phyloP scores from a whole-genome alignment of 2,329 filamentous ascomycete species.

The Alternaria burnsii region DNA sequence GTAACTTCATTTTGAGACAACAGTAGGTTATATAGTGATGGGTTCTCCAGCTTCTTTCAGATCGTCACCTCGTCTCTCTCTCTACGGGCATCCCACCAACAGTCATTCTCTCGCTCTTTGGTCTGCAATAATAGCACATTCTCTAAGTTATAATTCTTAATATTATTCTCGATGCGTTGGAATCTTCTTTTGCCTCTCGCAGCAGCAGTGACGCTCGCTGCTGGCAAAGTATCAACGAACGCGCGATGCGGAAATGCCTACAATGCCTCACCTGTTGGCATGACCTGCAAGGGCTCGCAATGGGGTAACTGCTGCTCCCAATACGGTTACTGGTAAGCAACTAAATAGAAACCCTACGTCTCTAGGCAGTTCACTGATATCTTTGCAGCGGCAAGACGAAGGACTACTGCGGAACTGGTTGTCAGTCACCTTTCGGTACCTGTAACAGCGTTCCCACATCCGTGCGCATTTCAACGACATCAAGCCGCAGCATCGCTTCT shows the following conservation, averaged over 20 bases:
- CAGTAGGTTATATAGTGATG: background rate
- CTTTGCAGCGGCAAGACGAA: background rate
- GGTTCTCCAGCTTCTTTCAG: background rate
- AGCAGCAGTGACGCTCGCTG: background rate
- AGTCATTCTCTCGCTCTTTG: background rate
- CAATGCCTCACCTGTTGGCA: background rate
- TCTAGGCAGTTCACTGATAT: too few relatives aligned
- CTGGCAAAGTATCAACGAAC: slow-evolving; percentile 1
- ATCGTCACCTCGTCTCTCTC: background rate
- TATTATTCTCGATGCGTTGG: background rate
- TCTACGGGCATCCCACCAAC: background rate
- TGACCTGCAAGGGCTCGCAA: slow-evolving; percentile 5
- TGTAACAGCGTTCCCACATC: background rate
- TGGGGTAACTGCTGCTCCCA: slow-evolving; percentile 10
- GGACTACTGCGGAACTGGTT: slow-evolving; percentile 7
- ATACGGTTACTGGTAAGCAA: slow-evolving; percentile 1
- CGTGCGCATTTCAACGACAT: background rate
- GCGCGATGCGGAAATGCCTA: slow-evolving; percentile 8
- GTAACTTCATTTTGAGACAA: background rate
- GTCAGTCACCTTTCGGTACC: slow-evolving; percentile 1
- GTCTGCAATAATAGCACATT: background rate
- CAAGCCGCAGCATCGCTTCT: background rate
- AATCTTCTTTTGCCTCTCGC: background rate
- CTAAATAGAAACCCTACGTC: accelerated
- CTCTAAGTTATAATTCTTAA: background rate